Evolutionary conservation across 169 alveolate genomes (phyloP), one percentile per base, ranked within the genome.

Genomic region (Plasmodium chabaudi): DNA sequence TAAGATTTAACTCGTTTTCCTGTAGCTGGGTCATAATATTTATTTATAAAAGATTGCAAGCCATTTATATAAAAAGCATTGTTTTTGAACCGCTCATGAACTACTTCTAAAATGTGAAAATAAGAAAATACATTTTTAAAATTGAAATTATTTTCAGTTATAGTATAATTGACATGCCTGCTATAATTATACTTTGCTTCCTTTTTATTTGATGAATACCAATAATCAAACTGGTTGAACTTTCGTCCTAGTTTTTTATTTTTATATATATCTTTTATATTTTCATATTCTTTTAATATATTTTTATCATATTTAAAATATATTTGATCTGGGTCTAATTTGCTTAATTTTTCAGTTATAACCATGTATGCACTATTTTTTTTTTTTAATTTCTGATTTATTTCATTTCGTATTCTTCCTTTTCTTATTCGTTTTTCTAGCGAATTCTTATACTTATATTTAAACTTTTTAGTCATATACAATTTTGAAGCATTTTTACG

Each of bases 271-370:
- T 82, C 56, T 55, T 67, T 67, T 55, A 82, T 67, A 82, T 82
- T 82, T 56, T 82, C 90, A 82, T 65, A 82, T 67, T 82, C 90
- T 60, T 82, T 82, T 82, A 82, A 67, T 19, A 82, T 82, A 82
- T 82, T 82, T 82, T 82, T 82, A 39, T 82, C 90, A 59, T 82
- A 82, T 71, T 82, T 82, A 82, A 82, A 82, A 67, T 82, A 82
- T 42, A 67, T 46, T 49, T 82, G 90, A 21, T 82, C 71, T 15
- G 90, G 90, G 34, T 82, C 90, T 53, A 82, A 67, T 82, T 82
- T 82, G 23, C 90, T 65, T 82, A 82, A 67, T 60, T 82, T 82
- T 67, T 82, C 90, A 55, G 90, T 82, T 82, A 82, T 82, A 21
- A 67, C 70, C 27, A 82, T 82, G 61, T 82, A 82, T 6, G 90